Evolutionary conservation across 352 stramenopile genomes (phyloP).

Genomic region (Lagenidium sp.): DNA sequence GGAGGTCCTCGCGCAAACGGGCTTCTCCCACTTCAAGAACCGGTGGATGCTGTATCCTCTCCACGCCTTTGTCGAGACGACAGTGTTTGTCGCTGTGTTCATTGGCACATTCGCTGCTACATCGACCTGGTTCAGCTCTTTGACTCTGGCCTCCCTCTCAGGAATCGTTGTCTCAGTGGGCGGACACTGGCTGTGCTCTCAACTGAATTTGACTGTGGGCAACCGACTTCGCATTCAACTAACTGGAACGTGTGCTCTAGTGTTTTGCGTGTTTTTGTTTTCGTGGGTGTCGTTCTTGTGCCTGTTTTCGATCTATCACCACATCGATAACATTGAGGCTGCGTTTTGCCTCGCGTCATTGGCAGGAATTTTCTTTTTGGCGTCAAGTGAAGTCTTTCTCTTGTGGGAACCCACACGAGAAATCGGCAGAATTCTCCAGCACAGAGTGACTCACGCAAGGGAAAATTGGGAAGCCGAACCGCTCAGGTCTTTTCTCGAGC

Average conservation of each 20-base stretch:
- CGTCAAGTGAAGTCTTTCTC: slow-evolving; percentile 72
- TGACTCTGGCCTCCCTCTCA: slow-evolving; percentile 63
- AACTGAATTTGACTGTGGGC: slow-evolving; percentile 44
- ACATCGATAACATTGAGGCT: slow-evolving; percentile 80
- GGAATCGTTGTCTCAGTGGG: slow-evolving; percentile 68
- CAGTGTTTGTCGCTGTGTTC: slow-evolving; percentile 65
- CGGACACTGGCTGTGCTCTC: slow-evolving; percentile 55
- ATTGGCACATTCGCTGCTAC: slow-evolving; percentile 64
- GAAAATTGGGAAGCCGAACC: slow-evolving; percentile 72
- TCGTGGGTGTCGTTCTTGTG: slow-evolving; percentile 61
- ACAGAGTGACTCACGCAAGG: slow-evolving; percentile 63
- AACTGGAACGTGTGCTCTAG: slow-evolving; percentile 59
- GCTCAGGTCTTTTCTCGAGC: slow-evolving; percentile 71
- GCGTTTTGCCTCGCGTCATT: slow-evolving; percentile 76
- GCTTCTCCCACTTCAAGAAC: slow-evolving; percentile 53
- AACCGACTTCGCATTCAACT: slow-evolving; percentile 44
- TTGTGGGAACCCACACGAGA: slow-evolving; percentile 72
- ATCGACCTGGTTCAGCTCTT: slow-evolving; percentile 62
- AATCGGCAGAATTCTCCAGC: slow-evolving; percentile 63
- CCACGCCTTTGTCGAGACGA: slow-evolving; percentile 64
- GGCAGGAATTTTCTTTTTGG: slow-evolving; percentile 70
- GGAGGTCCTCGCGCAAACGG: slow-evolving; percentile 37
- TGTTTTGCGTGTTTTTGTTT: slow-evolving; percentile 69
- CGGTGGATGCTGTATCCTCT: slow-evolving; percentile 70
- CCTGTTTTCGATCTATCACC: slow-evolving; percentile 74